These are phyloP conservation scores for Neofusicoccum ribis DNA, from an alignment of 2,329 filamentous ascomycete genomes.

Conservation along the genomic window DNA sequence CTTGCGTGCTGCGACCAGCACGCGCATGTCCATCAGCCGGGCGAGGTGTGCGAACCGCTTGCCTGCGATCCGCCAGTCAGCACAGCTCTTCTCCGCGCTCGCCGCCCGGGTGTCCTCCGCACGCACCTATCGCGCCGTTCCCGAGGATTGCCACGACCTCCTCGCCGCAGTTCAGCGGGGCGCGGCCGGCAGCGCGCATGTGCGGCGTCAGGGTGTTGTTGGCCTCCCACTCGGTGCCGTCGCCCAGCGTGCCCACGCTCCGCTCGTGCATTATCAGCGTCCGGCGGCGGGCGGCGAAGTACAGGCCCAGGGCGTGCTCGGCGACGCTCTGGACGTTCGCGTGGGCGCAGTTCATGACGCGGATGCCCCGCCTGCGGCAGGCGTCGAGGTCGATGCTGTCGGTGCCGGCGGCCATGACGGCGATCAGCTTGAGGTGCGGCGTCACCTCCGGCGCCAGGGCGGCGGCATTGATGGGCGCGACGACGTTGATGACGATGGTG, in stretches of 20 bases:
- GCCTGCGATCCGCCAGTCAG: conserved; percentile 29
- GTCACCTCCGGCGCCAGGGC: conserved; percentile 39
- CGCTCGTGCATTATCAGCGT: conserved; percentile 41
- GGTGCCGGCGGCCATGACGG: conserved; percentile 49
- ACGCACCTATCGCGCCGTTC: conserved; percentile 49
- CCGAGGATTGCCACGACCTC: conserved; percentile 53
- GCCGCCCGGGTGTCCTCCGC: not conserved
- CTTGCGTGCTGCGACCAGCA: conserved; percentile 52
- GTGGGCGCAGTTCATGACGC: conserved; percentile 49
- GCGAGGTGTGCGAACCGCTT: conserved; percentile 49
- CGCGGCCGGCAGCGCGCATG: conserved; percentile 25
- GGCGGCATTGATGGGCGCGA: conserved; percentile 42
- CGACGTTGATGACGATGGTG: conserved; percentile 48
- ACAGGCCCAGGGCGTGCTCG: conserved; percentile 54
- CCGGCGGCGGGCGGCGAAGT: conserved; percentile 48
- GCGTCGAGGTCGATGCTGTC: conserved; percentile 50
- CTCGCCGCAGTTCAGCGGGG: conserved; percentile 49
- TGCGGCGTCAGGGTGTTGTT: conserved; percentile 36
- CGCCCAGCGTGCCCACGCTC: conserved; percentile 26
- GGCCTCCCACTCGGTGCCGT: conserved; percentile 6
- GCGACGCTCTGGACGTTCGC: conserved; percentile 51
- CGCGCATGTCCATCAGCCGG: conserved; percentile 49
- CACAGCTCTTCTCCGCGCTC: not conserved
- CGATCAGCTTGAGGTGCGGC: conserved; percentile 47
- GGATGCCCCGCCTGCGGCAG: conserved; percentile 45